Evolutionary conservation across 2,329 filamentous ascomycete species (phyloP).

Genomic region (Gaeumannomyces sp.): DNA sequence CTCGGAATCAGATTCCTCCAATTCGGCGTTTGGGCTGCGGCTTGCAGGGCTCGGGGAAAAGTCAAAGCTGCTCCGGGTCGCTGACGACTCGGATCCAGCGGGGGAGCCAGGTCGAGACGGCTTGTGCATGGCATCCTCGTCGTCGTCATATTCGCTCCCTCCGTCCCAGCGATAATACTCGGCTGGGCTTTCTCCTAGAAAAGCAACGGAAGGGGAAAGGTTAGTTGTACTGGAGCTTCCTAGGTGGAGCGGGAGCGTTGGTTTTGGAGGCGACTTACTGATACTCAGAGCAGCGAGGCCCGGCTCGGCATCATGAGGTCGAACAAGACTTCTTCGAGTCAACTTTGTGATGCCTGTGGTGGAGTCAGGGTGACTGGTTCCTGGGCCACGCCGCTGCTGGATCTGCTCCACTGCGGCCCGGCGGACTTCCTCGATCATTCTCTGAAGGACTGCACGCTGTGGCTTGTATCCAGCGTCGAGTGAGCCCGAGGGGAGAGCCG

Average conservation of each 20-base stretch:
- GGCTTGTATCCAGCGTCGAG: neutral
- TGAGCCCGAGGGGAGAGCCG: neutral
- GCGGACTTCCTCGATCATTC: neutral
- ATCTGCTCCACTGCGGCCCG: neutral
- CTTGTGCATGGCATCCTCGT: neutral
- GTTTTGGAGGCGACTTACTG: no score
- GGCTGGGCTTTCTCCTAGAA: neutral
- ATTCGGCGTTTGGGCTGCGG: neutral
- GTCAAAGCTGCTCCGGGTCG: neutral
- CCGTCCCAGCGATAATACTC: neutral
- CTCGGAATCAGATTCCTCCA: neutral
- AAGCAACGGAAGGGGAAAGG: neutral
- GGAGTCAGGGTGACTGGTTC: neutral
- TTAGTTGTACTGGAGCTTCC: neutral
- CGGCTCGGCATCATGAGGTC: neutral
- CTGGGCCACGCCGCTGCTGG: neutral
- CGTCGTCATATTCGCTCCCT: neutral
- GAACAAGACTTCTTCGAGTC: neutral
- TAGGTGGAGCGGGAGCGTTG: neutral
- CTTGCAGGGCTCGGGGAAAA: neutral
- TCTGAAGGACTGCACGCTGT: neutral
- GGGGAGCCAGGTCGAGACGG: neutral
- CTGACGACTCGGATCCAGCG: neutral
- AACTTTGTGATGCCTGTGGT: conserved; percentile 2
- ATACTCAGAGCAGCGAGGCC: neutral